Percentiles rank a stretch among this genome's conserved stretches.
Evolutionary conservation across 108 stramenopile genomes (phyloP).

Genomic region (Cyclotella distinguenda): DNA sequence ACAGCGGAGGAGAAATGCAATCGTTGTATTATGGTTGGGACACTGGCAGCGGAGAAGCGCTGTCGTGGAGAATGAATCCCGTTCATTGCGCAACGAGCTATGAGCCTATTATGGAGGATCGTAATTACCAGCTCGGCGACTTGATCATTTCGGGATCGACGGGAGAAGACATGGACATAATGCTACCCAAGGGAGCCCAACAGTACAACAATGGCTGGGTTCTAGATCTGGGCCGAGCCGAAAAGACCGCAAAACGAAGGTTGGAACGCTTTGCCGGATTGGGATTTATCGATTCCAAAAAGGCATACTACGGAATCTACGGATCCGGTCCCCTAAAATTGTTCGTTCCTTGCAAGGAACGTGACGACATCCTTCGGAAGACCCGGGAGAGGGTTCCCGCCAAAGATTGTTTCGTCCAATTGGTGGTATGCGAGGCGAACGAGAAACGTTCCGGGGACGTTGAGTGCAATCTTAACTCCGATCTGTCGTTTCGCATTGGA

Average conservation of each 20-base stretch:
- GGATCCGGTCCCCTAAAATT: conserved; percentile 47
- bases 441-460: conserved; percentile 52
- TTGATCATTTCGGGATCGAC: conserved; percentile 46
- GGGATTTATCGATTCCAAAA: conserved; percentile 70
- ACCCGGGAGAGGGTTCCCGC: conserved; percentile 9
- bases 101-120: conserved; percentile 55
- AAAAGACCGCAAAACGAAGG: conserved; percentile 55
- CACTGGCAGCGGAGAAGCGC: not conserved
- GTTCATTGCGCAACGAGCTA: conserved; percentile 67
- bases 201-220: conserved; percentile 75
- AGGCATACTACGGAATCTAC: conserved; percentile 63
- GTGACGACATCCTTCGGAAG: conserved; percentile 2
- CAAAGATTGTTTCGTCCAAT: conserved; percentile 41
- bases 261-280: conserved; percentile 51
- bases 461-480: conserved; percentile 48
- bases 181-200: conserved; percentile 45
- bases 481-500: conserved; percentile 52
- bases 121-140: conserved; percentile 35
- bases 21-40: conserved; percentile 37
- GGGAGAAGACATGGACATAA: conserved; percentile 53
- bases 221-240: conserved; percentile 52
- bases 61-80: conserved; percentile 53
- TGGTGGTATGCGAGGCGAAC: conserved; percentile 71
- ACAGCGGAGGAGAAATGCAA: not conserved
- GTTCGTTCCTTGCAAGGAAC: conserved; percentile 51